A percentile compares a stretch with the other conserved stretches of the same genome.
phyloP scores from a whole-genome alignment of 2,329 filamentous ascomycete genomes.

The Verticillium nubilum region DNA sequence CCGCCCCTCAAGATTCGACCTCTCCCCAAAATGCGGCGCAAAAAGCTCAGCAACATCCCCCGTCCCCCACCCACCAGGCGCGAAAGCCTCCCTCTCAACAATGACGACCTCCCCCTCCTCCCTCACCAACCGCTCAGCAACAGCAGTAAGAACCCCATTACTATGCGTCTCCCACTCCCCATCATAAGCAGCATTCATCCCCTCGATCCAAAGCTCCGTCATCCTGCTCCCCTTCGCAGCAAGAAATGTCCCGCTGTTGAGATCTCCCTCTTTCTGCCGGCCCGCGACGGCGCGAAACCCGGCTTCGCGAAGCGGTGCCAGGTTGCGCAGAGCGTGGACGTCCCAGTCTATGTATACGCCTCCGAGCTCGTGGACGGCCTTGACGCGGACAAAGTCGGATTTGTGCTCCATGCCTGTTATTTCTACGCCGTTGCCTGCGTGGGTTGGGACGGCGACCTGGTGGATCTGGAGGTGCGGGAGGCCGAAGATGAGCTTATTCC shows the following conservation, averaged over 20 bases:
- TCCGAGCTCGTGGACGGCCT: slow-evolving; percentile 13
- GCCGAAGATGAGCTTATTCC: slow-evolving; percentile 15
- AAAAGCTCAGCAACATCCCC: slow-evolving; percentile 10
- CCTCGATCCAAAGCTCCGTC: not conserved
- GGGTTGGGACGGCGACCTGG: slow-evolving; percentile 3
- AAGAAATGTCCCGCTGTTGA: slow-evolving; percentile 2
- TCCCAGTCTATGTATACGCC: slow-evolving; percentile 18
- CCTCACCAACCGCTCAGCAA: not conserved
- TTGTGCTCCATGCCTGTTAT: slow-evolving; percentile 13
- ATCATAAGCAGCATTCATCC: not conserved
- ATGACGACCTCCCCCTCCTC: slow-evolving; percentile 14
- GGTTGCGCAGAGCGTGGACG: slow-evolving; percentile 5
- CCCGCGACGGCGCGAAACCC: slow-evolving; percentile 1
- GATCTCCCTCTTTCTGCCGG: not conserved
- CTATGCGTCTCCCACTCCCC: slow-evolving; percentile 1
- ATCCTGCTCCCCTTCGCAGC: not conserved
- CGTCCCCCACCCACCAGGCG: slow-evolving; percentile 14
- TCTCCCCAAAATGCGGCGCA: slow-evolving; percentile 8
- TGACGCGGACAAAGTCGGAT: slow-evolving; percentile 17
- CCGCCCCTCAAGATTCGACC: not conserved
- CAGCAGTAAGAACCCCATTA: not conserved
- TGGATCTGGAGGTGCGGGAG: slow-evolving; percentile 14
- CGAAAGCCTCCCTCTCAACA: slow-evolving; percentile 15
- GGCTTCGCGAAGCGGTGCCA: not conserved
- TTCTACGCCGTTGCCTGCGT: slow-evolving; percentile 9